These are phyloP conservation scores for Phytophthora pini DNA, from an alignment of 352 stramenopile species.

Conservation along the genomic window DNA sequence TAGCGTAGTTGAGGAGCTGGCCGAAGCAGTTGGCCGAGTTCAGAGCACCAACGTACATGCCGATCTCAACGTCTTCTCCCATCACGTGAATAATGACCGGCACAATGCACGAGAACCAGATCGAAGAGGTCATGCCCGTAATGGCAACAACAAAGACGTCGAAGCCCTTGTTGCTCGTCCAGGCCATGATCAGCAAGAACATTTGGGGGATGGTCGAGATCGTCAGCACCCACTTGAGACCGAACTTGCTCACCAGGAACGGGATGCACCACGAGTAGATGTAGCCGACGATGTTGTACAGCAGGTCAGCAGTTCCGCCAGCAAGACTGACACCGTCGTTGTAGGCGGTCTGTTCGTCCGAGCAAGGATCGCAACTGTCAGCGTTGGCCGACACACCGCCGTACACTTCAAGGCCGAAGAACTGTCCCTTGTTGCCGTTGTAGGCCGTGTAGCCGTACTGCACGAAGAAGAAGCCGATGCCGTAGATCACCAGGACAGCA, in stretches of 20 bases:
- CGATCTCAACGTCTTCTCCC: constrained; percentile 36
- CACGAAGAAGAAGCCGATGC: constrained; percentile 37
- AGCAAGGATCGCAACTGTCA: constrained; percentile 41
- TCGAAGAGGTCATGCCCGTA: constrained; percentile 33
- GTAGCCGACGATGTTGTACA: constrained; percentile 45
- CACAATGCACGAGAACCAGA: constrained; percentile 42
- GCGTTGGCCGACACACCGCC: constrained; percentile 32
- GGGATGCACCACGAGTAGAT: constrained; percentile 48
- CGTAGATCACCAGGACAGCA: constrained; percentile 42
- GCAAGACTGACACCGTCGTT: constrained; percentile 48
- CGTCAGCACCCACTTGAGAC: constrained; percentile 41
- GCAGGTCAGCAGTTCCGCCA: constrained; percentile 40
- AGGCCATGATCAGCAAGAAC: constrained; percentile 43
- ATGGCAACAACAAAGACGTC: constrained; percentile 50
- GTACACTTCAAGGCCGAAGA: constrained; percentile 49
- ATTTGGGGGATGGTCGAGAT: constrained; percentile 43
- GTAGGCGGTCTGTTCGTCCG: constrained; percentile 36
- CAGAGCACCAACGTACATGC: constrained; percentile 41
- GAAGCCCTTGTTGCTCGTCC: constrained; percentile 30
- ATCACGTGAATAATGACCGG: constrained; percentile 43
- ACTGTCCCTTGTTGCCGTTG: constrained; percentile 40
- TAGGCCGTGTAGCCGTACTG: constrained; percentile 40
- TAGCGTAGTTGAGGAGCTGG: constrained; percentile 39
- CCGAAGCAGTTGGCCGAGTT: constrained; percentile 47
- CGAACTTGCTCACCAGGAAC: constrained; percentile 46